phyloP scores from a whole-genome alignment of 1,284 basidiomycete species.

The Cerioporus squamosus region DNA sequence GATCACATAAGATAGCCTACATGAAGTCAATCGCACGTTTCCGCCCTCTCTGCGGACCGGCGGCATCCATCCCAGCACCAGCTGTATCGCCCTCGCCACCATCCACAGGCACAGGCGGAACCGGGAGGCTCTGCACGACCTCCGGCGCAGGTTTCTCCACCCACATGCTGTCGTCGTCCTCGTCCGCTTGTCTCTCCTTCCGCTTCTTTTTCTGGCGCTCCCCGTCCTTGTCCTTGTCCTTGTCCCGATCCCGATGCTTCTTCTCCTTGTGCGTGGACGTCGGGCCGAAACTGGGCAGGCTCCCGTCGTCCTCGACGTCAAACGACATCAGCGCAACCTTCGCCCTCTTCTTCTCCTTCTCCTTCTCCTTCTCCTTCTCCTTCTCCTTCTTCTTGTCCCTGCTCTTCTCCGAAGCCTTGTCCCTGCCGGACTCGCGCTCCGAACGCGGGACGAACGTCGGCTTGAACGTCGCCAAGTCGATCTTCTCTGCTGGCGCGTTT shows the following conservation, averaged over 20 bases:
- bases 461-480: conserved; percentile 72
- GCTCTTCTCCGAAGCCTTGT: conserved; percentile 43
- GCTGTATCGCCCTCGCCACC: neutral
- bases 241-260: conserved; percentile 15
- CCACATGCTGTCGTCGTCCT: conserved; percentile 62
- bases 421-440: conserved; percentile 35
- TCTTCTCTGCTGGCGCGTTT: conserved; percentile 34
- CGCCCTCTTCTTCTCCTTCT: conserved; percentile 45
- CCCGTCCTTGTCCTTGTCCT: too few relatives aligned
- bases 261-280: conserved; percentile 47
- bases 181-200: conserved; percentile 39
- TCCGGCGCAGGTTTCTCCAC: conserved; percentile 61
- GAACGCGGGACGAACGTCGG: conserved; percentile 78
- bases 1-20: conserved; percentile 34
- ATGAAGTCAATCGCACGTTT: conserved; percentile 73
- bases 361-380: conserved; percentile 46
- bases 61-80: conserved; percentile 12
- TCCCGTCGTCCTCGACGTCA: conserved; percentile 60
- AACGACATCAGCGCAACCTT: conserved; percentile 65
- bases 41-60: conserved; percentile 44
- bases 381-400: too few relatives aligned
- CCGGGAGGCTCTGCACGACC: conserved; percentile 38
- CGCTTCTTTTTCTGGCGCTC: conserved; percentile 39
- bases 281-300: conserved; percentile 38
- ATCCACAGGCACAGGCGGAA: conserved; percentile 24